These are phyloP conservation scores for Colletotrichum magnum DNA, from an alignment of 2,329 filamentous ascomycete genomes.

Conservation along the genomic window DNA sequence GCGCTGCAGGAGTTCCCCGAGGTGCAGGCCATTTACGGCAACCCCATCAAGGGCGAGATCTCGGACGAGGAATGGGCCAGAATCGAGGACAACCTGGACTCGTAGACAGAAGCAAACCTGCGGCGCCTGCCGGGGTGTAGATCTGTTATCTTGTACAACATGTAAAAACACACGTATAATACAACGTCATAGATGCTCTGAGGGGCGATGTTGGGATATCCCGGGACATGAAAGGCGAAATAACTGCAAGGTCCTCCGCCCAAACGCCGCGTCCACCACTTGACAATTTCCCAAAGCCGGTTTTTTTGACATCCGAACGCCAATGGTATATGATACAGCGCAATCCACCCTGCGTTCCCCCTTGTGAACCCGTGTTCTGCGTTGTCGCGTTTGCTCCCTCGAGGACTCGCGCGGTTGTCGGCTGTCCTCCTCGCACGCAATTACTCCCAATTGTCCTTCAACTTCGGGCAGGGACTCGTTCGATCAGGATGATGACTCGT, in stretches of 20 bases:
- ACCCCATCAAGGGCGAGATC: slow-evolving; percentile 68
- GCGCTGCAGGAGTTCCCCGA: slow-evolving; percentile 76
- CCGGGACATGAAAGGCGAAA: slow-evolving; percentile 1
- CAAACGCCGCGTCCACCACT: slow-evolving; percentile 28
- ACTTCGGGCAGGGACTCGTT: neutral
- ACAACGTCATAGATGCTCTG: slow-evolving; percentile 32
- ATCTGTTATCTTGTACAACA: slow-evolving; percentile 31
- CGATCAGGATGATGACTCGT: slow-evolving; percentile 42
- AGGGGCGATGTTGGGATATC: slow-evolving; percentile 30
- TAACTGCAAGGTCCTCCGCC: slow-evolving; percentile 8
- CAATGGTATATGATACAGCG: slow-evolving; percentile 30
- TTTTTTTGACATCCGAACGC: slow-evolving; percentile 39
- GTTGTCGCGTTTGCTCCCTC: neutral
- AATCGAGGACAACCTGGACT: slow-evolving; percentile 63
- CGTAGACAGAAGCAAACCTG: neutral
- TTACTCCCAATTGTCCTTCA: neutral
- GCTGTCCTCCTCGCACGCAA: neutral
- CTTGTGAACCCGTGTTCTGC: neutral
- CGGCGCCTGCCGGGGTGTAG: neutral
- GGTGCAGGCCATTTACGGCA: slow-evolving; percentile 85
- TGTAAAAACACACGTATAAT: slow-evolving; percentile 30
- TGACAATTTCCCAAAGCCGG: slow-evolving; percentile 30
- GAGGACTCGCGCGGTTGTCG: neutral
- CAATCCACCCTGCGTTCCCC: neutral
- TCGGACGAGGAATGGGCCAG: slow-evolving; percentile 68